Percentiles rank a stretch among this genome's conserved stretches.
phyloP scores from a whole-genome alignment of 192 early-diverging fungal genomes.

The Paraglomus brasilianum region DNA sequence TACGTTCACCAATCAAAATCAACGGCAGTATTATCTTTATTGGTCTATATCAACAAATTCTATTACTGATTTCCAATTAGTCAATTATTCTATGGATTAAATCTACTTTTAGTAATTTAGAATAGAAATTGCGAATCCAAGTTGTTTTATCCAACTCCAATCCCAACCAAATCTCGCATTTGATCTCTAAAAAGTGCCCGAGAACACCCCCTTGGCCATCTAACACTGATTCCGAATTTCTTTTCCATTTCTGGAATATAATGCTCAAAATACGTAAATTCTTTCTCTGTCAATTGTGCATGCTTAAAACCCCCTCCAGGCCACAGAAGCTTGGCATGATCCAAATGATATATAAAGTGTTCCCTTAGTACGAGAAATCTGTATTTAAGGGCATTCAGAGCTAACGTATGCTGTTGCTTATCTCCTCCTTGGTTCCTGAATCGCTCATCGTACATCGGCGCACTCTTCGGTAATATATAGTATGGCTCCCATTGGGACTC shows the following conservation, averaged over 20 bases:
- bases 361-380: conserved; percentile 44
- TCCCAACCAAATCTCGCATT: conserved; percentile 41
- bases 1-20: no score
- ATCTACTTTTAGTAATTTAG: no score
- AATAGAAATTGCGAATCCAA: no score
- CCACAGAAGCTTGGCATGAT: conserved; percentile 50
- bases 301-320: conserved; percentile 44
- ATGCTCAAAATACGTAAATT: conserved; percentile 49
- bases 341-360: conserved; percentile 52
- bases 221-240: conserved; percentile 42
- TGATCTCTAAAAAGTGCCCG: conserved; percentile 44
- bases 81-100: no score
- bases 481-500: conserved; percentile 63
- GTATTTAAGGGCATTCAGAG: conserved; percentile 49
- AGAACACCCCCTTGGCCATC: conserved; percentile 55
- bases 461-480: conserved; percentile 41
- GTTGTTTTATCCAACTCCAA: conserved; percentile 17
- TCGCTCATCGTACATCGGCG: conserved; percentile 53
- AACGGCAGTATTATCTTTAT: no score
- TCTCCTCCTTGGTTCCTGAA: conserved; percentile 58
- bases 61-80: no score
- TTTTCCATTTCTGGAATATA: conserved; percentile 44
- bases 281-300: conserved; percentile 36
- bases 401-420: conserved; percentile 53
- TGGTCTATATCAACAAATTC: no score